Base-by-base conservation (phyloP, 345 rosid species). In the Eucalyptus melliodora region DNA sequence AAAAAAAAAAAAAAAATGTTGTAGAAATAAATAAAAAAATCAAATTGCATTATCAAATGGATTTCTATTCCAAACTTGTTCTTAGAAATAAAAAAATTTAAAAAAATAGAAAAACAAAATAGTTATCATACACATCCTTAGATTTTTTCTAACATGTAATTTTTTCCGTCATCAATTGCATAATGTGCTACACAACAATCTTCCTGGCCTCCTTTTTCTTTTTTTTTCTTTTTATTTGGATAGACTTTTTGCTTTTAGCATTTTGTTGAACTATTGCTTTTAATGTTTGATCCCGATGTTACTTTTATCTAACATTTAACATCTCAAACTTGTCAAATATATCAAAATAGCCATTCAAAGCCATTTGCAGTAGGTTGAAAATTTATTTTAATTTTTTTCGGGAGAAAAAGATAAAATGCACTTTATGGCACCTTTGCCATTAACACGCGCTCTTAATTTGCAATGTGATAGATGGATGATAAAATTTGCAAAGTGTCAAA, bases 81-180 rank as follows among this genome's bases (percentile, higher is more conserved):
- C 59, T 53, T 19, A 4, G 1, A 53, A 53, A n/a, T n/a, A 53
- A 0, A 53, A 53, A 53, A 19, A 7, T 3, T n/a, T 0, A 0
- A 51, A n/a, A n/a, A n/a, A 53, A 1, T 17, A 51, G 4, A 53
- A 53, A 53, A 53, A 19, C 23, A 53, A 53, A 53, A 53, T 53
- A 53, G 59, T 53, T 53, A 53, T 53, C 24, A 19, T 53, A 53
- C 4, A 53, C 24, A 4, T 19, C 59, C 11, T 53, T 19, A 53
- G 59, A 53, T 53, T 34, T 69, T 65, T 31, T 16, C 23, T 69
- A 69, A 31, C 3, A 4, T 69, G 13, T 31, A 34, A 34, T 34
- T 9, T 37, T 69, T 69, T 9, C n/a, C 26, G 0, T 69, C 44
- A 34, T 69, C 44, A 69, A 69, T 69, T 69, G 42, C 44, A 34